These are phyloP conservation scores for Coprinopsis cinerea DNA, from an alignment of 768 basidiomycete genomes.

Conservation along the genomic window DNA sequence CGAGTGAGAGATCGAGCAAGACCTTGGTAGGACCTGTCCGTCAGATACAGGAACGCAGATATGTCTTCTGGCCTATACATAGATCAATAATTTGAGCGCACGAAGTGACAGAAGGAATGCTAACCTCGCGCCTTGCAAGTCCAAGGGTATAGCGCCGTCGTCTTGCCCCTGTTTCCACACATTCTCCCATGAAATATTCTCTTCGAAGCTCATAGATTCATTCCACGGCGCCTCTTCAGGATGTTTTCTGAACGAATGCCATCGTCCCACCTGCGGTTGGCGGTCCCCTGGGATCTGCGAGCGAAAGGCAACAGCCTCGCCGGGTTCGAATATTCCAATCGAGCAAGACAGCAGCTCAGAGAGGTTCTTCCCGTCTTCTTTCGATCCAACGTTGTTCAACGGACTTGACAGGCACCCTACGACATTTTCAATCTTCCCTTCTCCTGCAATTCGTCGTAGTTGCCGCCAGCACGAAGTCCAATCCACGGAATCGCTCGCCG, in stretches of 20 bases:
- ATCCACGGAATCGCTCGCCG: slow-evolving; percentile 32
- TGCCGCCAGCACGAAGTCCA: slow-evolving; percentile 34
- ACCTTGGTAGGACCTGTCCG: slow-evolving; percentile 55
- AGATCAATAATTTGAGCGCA: slow-evolving; percentile 7
- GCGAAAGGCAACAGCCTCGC: slow-evolving; percentile 44
- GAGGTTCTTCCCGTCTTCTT: slow-evolving; percentile 3
- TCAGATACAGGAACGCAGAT: slow-evolving; percentile 24
- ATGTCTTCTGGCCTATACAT: slow-evolving; percentile 12
- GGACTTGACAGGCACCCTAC: slow-evolving; percentile 63
- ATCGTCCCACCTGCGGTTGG: slow-evolving; percentile 63
- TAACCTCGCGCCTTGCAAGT: slow-evolving; percentile 31
- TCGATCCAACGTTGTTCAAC: slow-evolving; percentile 21
- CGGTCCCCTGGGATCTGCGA: slow-evolving; percentile 55
- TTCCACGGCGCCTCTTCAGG: slow-evolving; percentile 7
- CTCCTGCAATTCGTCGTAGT: slow-evolving; percentile 33
- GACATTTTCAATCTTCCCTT: slow-evolving; percentile 27
- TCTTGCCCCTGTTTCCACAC: slow-evolving; percentile 36
- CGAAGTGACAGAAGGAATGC: slow-evolving; percentile 1
- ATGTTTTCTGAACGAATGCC: slow-evolving; percentile 55
- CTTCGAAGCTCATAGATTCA: slow-evolving; percentile 5
- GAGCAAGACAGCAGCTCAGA: slow-evolving; percentile 42
- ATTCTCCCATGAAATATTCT: slow-evolving; percentile 38
- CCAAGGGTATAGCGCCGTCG: slow-evolving; percentile 9
- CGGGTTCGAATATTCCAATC: slow-evolving; percentile 46
- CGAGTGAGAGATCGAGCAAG: slow-evolving; percentile 36